A percentile compares a stretch with the other conserved stretches of the same genome.
These are phyloP conservation scores for Metschnikowia peoriensis DNA, from an alignment of 805 yeast genomes.

Conservation along the genomic window DNA sequence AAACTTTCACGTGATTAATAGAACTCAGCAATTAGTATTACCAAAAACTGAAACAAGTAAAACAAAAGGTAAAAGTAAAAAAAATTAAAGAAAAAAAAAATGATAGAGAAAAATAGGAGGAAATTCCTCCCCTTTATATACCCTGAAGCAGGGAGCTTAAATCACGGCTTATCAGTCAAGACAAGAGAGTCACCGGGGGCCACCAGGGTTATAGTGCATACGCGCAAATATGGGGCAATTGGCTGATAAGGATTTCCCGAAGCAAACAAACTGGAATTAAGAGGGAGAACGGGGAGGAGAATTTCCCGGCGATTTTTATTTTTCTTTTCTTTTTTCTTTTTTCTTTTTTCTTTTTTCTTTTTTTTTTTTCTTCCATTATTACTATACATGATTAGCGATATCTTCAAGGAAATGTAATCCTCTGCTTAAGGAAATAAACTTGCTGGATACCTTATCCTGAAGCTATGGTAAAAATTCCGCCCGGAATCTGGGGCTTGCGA, in stretches of 20 bases:
- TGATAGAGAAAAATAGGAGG: not conserved
- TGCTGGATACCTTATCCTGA: no score
- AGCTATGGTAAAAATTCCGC: not conserved
- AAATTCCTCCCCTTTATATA: not conserved
- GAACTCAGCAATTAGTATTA: not conserved
- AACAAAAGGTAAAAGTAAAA: no score
- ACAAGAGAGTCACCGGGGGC: conserved; percentile 1
- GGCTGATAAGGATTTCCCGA: not conserved
- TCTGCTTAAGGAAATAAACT: no score
- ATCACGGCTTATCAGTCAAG: conserved; percentile 2
- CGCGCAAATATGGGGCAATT: not conserved
- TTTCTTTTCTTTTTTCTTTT: no score
- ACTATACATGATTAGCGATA: no score
- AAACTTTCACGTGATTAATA: not conserved
- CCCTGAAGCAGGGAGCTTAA: not conserved
- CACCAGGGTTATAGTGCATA: conserved; percentile 4
- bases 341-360: no score
- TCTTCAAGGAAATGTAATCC: no score
- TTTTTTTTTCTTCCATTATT: no score
- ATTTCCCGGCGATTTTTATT: no score
- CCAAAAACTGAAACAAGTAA: no score
- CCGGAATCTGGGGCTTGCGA: not conserved
- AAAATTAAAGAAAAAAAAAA: not conserved
- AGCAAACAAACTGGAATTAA: not conserved
- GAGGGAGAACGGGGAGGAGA: no score